Evolutionary conservation across 768 basidiomycete species (phyloP).

Genomic region (Cyclocybe cylindracea): DNA sequence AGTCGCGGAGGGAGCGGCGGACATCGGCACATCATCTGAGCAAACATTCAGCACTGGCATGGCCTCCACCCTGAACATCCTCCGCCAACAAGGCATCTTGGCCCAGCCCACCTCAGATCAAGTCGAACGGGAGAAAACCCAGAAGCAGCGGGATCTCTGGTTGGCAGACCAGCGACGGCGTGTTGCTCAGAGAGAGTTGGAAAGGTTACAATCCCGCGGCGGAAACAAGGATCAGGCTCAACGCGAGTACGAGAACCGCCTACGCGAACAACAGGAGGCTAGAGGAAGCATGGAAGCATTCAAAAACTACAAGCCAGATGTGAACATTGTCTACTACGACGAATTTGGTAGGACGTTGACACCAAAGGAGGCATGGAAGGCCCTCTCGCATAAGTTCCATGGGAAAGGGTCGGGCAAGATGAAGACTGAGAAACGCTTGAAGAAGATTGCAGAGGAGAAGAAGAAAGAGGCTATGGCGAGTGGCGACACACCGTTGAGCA

Average conservation of each 20-base stretch:
- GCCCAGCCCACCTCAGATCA: conserved; percentile 64
- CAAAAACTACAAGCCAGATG: conserved; percentile 95
- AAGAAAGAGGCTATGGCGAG: conserved; percentile 93
- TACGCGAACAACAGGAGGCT: conserved; percentile 90
- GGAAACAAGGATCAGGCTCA: conserved; percentile 89
- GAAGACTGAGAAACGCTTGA: conserved; percentile 95
- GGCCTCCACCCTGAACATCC: conserved; percentile 84
- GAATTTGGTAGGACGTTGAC: conserved; percentile 89
- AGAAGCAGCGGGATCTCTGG: conserved; percentile 88
- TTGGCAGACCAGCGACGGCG: conserved; percentile 80
- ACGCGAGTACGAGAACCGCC: conserved; percentile 91
- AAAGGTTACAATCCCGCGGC: conserved; percentile 75
- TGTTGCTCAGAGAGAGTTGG: conserved; percentile 78
- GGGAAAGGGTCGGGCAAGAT: conserved; percentile 96
- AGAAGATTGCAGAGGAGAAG: conserved; percentile 97
- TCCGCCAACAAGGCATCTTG: conserved; percentile 91
- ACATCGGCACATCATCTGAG: conserved; percentile 69
- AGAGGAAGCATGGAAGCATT: conserved; percentile 78
- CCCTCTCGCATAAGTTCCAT: conserved; percentile 96
- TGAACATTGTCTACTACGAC: conserved; percentile 96
- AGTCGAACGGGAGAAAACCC: conserved; percentile 75
- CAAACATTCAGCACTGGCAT: conserved; percentile 83
- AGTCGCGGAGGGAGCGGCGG: conserved; percentile 27
- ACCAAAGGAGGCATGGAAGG: conserved; percentile 98
- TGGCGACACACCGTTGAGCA: conserved; percentile 93